Base-by-base conservation (phyloP, 1,284 basidiomycete species). In the Trametes sp. region DNA sequence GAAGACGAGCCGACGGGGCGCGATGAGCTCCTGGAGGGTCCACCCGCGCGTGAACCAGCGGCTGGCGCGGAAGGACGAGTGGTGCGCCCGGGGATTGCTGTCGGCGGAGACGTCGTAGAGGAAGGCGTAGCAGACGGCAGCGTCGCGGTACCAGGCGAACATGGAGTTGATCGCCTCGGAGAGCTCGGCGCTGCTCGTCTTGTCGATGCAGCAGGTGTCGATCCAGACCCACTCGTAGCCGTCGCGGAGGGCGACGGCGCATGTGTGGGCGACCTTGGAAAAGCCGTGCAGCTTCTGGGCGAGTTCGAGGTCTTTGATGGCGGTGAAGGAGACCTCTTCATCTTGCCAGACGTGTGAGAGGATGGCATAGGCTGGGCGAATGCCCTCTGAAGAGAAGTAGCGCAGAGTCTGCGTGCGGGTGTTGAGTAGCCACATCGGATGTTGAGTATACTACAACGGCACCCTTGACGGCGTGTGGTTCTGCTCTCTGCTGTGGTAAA, bases 131-230 rank as follows among this genome's bases (percentile, higher is more conserved):
- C 59, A 64, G 31, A 58, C 23, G 26, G 8, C 38, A 4, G 63
- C 54, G 6, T 38, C 38, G 21, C 44, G 21, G 46, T 64, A 64
- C 63, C 63, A 64, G 46, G 28, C 23, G 54, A 53, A 64, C 62
- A 64, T 64, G n/a, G 59, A 64, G 45, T 64, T 64, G 55, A 64
- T 57, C 16, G 62, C 54, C 29, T 64, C 58, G 0, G 58, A 57
- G 14, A 64, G 59, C 55, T 64, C 59, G 2, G 62, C 49, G 55
- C 54, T 57, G 55, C 55, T 60, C 11, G 49, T 24, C 51, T 61
- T 60, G 51, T 64, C 51, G 50, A 64, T 61, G 45, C 62, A 64
- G 55, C 62, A 64, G 10, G 62, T 64, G 33, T 64, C 62, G 41
- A 50, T 33, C 63, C 63, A 64, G 7, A 57, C 11, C 63, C 63